These are phyloP conservation scores for Aspergillus terreus DNA, from an alignment of 2,329 filamentous ascomycete genomes.

Conservation along the genomic window DNA sequence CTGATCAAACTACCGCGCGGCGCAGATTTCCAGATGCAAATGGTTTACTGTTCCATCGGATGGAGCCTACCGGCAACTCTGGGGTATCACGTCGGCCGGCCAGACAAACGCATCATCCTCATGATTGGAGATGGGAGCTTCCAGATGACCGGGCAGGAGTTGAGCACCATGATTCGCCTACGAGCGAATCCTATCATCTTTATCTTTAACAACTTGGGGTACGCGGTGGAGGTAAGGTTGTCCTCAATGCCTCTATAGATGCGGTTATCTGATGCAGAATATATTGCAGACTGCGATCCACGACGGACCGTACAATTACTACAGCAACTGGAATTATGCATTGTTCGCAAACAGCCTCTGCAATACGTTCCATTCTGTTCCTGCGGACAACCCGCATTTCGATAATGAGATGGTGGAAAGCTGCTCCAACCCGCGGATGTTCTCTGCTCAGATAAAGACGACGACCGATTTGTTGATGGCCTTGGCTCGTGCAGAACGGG, in stretches of 20 bases:
- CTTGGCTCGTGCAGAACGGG: neutral
- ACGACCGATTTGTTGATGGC: neutral
- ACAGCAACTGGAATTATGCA: conserved; percentile 6
- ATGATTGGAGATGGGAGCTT: conserved; percentile 15
- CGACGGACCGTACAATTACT: conserved; percentile 8
- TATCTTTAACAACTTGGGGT: conserved; percentile 8
- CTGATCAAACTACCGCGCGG: neutral
- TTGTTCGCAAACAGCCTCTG: neutral
- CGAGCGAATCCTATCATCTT: conserved; percentile 6
- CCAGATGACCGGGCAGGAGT: conserved; percentile 12
- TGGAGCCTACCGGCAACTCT: conserved; percentile 8
- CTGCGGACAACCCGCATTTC: neutral
- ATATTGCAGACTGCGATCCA: conserved; percentile 4
- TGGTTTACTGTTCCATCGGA: conserved; percentile 12
- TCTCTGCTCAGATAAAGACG: conserved; percentile 8
- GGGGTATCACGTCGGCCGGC: conserved; percentile 2
- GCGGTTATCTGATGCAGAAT: too few relatives aligned
- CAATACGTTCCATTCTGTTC: neutral
- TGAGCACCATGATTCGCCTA: conserved; percentile 9
- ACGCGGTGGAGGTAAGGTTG: conserved; percentile 7
- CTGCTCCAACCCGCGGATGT: neutral
- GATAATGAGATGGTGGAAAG: neutral
- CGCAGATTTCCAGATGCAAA: conserved; percentile 6
- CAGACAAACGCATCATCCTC: conserved; percentile 1
- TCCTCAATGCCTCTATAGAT: neutral